Conservation (phyloP, 140 eudicot genomes). For the Flaveria floridana region DNA sequence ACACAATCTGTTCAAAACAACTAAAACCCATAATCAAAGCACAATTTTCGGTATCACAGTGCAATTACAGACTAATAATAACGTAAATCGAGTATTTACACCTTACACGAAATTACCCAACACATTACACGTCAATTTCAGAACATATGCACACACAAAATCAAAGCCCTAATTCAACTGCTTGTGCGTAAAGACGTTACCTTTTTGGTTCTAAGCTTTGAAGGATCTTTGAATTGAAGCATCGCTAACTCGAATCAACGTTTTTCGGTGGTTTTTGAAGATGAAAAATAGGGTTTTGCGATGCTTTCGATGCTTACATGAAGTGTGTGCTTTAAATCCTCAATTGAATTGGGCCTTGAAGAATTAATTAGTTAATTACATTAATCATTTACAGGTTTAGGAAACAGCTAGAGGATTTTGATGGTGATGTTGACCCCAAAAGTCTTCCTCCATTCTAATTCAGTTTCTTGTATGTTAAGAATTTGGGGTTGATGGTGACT, state of each 20-base stretch:
- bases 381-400: not conserved
- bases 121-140: not conserved
- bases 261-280: not conserved
- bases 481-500: slow-evolving; percentile 25
- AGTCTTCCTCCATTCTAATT: slow-evolving; percentile 18
- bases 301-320: not conserved
- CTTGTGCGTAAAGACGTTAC: slow-evolving; percentile 27
- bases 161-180: not conserved
- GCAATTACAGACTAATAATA: not conserved
- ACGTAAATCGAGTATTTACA: not conserved
- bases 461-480: slow-evolving; percentile 35
- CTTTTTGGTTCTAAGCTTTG: slow-evolving; percentile 63
- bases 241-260: slow-evolving; percentile 34
- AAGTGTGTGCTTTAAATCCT: slow-evolving; percentile 1
- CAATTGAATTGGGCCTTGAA: slow-evolving; percentile 10
- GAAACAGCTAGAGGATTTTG: slow-evolving; percentile 19
- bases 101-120: not conserved
- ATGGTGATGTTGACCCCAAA: slow-evolving; percentile 28
- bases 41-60: not conserved
- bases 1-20: slow-evolving; percentile 48
- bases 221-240: slow-evolving; percentile 47
- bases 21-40: not conserved
- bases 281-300: not conserved
- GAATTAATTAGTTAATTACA: not conserved
- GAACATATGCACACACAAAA: not conserved